Percentiles rank a stretch among this genome's conserved stretches.
Evolutionary conservation across 1,284 basidiomycete genomes (phyloP).

Genomic region (Melanopsichium pennsylvanicum): DNA sequence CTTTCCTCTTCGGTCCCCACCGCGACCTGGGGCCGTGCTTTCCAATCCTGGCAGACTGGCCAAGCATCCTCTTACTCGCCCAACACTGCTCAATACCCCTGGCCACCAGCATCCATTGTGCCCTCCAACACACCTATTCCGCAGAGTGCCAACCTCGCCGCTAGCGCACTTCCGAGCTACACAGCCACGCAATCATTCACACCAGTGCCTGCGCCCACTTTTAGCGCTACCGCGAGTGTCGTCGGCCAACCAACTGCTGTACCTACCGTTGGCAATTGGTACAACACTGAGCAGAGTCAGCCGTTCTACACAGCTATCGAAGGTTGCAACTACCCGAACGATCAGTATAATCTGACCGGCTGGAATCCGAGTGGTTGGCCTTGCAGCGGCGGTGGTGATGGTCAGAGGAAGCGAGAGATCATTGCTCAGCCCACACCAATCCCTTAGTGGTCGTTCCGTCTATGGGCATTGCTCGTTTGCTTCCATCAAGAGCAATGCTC

Average conservation of each 20-base stretch:
- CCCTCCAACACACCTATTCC: constrained; percentile 29
- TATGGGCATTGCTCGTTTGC: not conserved
- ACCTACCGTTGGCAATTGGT: constrained; percentile 41
- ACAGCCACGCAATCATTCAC: constrained; percentile 38
- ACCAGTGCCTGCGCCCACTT: constrained; percentile 31
- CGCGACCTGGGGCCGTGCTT: constrained; percentile 36
- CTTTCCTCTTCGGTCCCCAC: constrained; percentile 7
- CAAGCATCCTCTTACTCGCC: constrained; percentile 31
- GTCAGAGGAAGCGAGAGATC: constrained; percentile 8
- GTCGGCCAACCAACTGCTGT: constrained; percentile 21
- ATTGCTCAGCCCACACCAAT: constrained; percentile 5
- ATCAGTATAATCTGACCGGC: constrained; percentile 34
- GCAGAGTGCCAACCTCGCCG: not conserved
- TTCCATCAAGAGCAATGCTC: not conserved
- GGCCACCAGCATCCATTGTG: constrained; percentile 44
- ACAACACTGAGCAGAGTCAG: constrained; percentile 13
- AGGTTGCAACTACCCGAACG: constrained; percentile 46
- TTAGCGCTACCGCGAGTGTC: constrained; percentile 26
- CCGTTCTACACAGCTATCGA: constrained; percentile 40
- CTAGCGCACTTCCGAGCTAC: constrained; percentile 31
- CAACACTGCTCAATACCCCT: constrained; percentile 23
- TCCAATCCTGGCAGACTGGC: constrained; percentile 50
- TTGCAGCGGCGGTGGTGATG: constrained; percentile 34
- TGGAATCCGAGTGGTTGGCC: constrained; percentile 37
- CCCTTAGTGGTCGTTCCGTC: no score